phyloP scores from a whole-genome alignment of 768 basidiomycete species.

The Tylopilus subfusipes region DNA sequence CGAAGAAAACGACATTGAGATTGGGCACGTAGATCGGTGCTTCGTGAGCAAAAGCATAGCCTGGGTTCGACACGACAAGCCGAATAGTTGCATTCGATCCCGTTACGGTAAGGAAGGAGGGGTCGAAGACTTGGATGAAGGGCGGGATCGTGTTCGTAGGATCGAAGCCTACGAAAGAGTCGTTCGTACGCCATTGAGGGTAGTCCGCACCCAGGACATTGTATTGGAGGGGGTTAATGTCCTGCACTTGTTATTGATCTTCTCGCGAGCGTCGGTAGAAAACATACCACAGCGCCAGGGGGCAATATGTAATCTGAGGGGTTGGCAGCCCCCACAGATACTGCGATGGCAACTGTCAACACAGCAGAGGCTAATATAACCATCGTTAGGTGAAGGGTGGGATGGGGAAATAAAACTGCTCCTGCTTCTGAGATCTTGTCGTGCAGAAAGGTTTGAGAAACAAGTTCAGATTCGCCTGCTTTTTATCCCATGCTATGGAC shows the following conservation, averaged over 20 bases:
- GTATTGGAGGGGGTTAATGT: conserved; percentile 48
- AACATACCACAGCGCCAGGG: conserved; percentile 23
- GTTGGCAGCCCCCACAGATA: not conserved
- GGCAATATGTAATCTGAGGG: conserved; percentile 9
- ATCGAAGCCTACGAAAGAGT: conserved; percentile 49
- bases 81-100: no score
- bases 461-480: no score
- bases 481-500: no score
- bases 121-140: conserved; percentile 57
- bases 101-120: conserved; percentile 55
- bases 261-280: not conserved
- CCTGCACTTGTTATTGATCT: conserved; percentile 29
- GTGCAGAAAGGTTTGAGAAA: no score
- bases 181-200: conserved; percentile 32
- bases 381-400: not conserved
- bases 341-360: conserved; percentile 4
- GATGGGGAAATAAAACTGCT: no score
- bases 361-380: not conserved
- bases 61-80: conserved; percentile 57
- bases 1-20: conserved; percentile 70
- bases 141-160: conserved; percentile 56
- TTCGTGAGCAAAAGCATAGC: conserved; percentile 76
- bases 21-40: conserved; percentile 63
- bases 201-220: conserved; percentile 49
- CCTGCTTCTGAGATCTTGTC: no score